Base-by-base conservation (phyloP, 305 asterid genomes). In the Fraxinus angustifolia region DNA sequence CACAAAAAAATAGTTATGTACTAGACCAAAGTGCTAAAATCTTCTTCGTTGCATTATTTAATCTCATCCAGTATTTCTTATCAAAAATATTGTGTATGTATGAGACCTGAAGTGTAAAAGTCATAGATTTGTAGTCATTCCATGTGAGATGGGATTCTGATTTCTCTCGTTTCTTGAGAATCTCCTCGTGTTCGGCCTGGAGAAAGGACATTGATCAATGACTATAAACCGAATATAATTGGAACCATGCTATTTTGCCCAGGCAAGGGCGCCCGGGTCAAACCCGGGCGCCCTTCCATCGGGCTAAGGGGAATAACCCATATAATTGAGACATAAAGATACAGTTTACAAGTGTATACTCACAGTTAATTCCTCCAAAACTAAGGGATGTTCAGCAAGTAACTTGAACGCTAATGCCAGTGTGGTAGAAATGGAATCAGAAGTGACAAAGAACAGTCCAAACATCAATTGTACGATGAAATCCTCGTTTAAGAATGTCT, bases 71-170 rank as follows among this genome's bases (percentile, higher is more conserved):
- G 11, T 65, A 26, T 2, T 45, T 45, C 6, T 14, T 50, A 6
- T 14, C 1, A 38, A 30, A 76, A 50, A 12, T 2, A 2, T 11
- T 48, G 42, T 76, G 45, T 48, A 33, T 6, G 16, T 26, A 36
- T 33, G 1, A 40, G 0, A 91, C 94, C 91, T 92, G 94, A 48
- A 89, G 88, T 4, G 97, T 93, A 75, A 86, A 93, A n/a, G 92
- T 90, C 97, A 90, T 91, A 0, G 97, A 90, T 82, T 91, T 93
- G 79, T 90, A 93, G 62, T 93, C 95, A 36, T 83, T 76, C 97
- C 97, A 93, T 0, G 93, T 88, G 50, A 93, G 89, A 6, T 78
- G 81, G 0, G 86, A 26, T 65, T 89, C 86, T 4, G 88, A 16
- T 58, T 86, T 82, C 26, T 85, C 91, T 80, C 91, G 85, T 36